phyloP scores from a whole-genome alignment of 2,329 filamentous ascomycete genomes.

The Niveomyces coronatus region DNA sequence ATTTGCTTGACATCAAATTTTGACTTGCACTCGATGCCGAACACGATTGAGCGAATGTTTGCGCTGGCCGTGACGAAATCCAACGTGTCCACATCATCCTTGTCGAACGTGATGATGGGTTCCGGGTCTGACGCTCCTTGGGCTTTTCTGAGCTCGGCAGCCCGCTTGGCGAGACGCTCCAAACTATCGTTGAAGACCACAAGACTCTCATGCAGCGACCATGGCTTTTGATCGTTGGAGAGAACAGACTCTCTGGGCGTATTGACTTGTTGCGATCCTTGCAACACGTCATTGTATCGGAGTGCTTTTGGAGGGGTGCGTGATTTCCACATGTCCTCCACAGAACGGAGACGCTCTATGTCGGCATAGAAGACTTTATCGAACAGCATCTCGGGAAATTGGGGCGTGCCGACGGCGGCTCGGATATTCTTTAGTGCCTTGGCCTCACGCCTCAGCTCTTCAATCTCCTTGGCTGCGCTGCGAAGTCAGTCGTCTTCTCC shows the following conservation, averaged over 20 bases:
- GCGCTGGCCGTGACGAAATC: slow-evolving; percentile 89
- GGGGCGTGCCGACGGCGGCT: slow-evolving; percentile 63
- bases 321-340: slow-evolving; percentile 95
- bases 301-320: slow-evolving; percentile 65
- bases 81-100: slow-evolving; percentile 89
- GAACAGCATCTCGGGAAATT: slow-evolving; percentile 74
- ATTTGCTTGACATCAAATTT: slow-evolving; percentile 98
- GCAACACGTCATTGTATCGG: slow-evolving; percentile 51
- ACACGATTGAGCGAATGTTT: slow-evolving; percentile 81
- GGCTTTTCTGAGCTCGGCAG: slow-evolving; percentile 50
- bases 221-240: slow-evolving; percentile 61
- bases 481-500: too few relatives aligned
- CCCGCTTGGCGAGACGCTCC: slow-evolving; percentile 61
- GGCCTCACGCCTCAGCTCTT: slow-evolving; percentile 75
- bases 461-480: slow-evolving; percentile 70
- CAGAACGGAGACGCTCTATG: slow-evolving; percentile 68
- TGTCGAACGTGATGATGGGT: slow-evolving; percentile 79
- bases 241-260: slow-evolving; percentile 44
- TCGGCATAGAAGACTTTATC: slow-evolving; percentile 88
- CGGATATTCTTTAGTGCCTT: slow-evolving; percentile 75
- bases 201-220: slow-evolving; percentile 77
- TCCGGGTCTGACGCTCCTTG: slow-evolving; percentile 38
- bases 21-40: slow-evolving; percentile 77
- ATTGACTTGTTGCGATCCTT: slow-evolving; percentile 38
- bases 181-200: slow-evolving; percentile 80